These are phyloP conservation scores for Euphorbia peplus DNA, from an alignment of 345 rosid species.

Conservation along the genomic window DNA sequence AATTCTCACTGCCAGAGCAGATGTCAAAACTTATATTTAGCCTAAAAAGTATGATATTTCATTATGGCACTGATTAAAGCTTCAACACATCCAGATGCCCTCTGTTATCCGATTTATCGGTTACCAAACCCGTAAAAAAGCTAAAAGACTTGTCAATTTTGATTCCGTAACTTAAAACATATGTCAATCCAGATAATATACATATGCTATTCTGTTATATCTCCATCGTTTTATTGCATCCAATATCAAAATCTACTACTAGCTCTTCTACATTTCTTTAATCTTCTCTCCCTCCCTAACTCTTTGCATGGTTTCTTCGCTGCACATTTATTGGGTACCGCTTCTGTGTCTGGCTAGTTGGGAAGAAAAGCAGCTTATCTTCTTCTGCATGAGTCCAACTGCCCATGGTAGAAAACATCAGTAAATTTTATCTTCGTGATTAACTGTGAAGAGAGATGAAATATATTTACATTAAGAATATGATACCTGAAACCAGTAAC, in stretches of 20 bases:
- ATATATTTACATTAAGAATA: not conserved
- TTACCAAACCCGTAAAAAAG: no score
- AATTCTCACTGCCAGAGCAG: not conserved
- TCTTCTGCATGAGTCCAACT: slow-evolving; percentile 90
- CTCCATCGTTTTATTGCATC: slow-evolving; percentile 2
- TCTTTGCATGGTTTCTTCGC: slow-evolving; percentile 30
- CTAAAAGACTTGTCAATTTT: no score
- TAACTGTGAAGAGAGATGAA: no score
- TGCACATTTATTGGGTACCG: slow-evolving; percentile 72
- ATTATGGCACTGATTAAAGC: not conserved
- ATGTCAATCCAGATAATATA: slow-evolving; percentile 2
- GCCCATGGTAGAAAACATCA: not conserved
- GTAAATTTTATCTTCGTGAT: not conserved
- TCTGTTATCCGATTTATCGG: no score
- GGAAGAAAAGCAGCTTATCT: slow-evolving; percentile 88
- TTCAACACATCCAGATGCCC: not conserved
- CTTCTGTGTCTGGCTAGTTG: slow-evolving; percentile 87
- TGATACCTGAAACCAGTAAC: slow-evolving; percentile 33
- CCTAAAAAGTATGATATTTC: not conserved
- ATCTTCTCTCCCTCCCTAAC: not conserved
- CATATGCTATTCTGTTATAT: not conserved
- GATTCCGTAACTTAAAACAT: not conserved
- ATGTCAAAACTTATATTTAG: no score
- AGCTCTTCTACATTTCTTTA: not conserved
- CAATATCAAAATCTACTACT: not conserved